phyloP scores from a whole-genome alignment of 805 yeast genomes.

The Suhomyces pyralidae region DNA sequence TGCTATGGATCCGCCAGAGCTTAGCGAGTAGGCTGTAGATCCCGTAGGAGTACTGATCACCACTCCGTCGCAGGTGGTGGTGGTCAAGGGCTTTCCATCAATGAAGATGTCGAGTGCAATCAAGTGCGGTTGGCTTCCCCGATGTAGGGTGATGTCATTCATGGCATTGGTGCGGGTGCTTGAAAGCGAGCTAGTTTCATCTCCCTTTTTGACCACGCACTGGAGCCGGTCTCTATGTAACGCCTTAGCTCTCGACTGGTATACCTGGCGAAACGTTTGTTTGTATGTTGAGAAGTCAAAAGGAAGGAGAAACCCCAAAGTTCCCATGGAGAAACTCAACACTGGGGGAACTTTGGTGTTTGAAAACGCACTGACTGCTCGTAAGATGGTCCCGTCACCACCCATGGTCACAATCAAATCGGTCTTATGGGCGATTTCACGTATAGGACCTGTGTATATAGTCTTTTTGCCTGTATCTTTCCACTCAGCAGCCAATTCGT shows the following conservation, averaged over 20 bases:
- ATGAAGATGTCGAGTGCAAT: constrained; percentile 81
- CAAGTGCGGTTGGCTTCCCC: constrained; percentile 86
- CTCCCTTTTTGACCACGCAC: constrained; percentile 51
- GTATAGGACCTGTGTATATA: constrained; percentile 52
- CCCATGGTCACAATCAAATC: constrained; percentile 86
- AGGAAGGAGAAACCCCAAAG: constrained; percentile 85
- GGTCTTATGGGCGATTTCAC: constrained; percentile 60
- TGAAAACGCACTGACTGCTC: constrained; percentile 78
- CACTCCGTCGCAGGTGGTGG: constrained; percentile 91
- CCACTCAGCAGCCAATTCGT: constrained; percentile 48
- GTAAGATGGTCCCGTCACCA: constrained; percentile 92
- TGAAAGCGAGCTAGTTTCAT: constrained; percentile 11
- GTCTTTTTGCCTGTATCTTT: constrained; percentile 2
- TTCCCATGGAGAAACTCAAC: constrained; percentile 83
- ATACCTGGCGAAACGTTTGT: constrained; percentile 62
- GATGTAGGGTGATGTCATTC: constrained; percentile 86
- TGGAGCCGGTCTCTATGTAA: constrained; percentile 75
- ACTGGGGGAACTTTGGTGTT: constrained; percentile 82
- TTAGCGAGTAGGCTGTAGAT: constrained; percentile 86
- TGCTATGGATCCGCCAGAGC: constrained; percentile 90
- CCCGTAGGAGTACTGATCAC: constrained; percentile 90
- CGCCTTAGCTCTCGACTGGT: constrained; percentile 65
- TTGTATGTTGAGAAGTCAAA: constrained; percentile 67
- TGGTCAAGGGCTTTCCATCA: constrained; percentile 79
- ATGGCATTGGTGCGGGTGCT: constrained; percentile 48